Conservation (phyloP, 169 alveolate species). For the Sarcocystis neurona region DNA sequence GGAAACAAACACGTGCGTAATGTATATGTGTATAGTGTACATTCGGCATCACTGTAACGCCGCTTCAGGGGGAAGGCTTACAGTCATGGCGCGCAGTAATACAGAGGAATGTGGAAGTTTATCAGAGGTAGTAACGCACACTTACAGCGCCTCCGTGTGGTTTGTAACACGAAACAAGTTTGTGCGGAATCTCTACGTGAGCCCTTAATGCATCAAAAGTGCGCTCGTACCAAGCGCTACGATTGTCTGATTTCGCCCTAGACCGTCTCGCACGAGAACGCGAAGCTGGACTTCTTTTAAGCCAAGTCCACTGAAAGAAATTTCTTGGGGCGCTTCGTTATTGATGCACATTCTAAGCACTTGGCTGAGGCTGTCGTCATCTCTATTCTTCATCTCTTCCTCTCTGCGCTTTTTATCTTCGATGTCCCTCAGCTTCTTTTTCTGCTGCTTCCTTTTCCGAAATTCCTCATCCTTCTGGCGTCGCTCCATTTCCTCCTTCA, state of each 20-base stretch:
- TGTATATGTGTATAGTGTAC: too few species aligned
- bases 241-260: background rate
- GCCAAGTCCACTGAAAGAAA: conserved; percentile 3
- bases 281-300: conserved; percentile 24
- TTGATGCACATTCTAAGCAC: conserved; percentile 1
- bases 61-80: too few species aligned
- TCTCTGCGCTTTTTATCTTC: background rate
- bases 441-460: conserved; percentile 10
- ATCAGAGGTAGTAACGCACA: too few species aligned
- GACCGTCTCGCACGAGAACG: conserved; percentile 36
- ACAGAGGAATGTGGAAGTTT: too few species aligned
- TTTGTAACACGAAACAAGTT: too few species aligned
- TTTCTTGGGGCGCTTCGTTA: conserved; percentile 2
- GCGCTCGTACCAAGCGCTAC: conserved; percentile 12
- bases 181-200: too few species aligned
- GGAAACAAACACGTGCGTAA: too few species aligned
- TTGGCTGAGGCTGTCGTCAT: conserved; percentile 16
- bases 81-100: too few species aligned
- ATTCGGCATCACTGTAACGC: too few species aligned
- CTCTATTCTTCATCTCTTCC: conserved; percentile 29
- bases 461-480: conserved; percentile 11
- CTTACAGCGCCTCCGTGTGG: too few species aligned
- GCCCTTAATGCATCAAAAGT: too few species aligned
- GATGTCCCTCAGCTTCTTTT: conserved; percentile 36
- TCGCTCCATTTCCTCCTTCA: conserved; percentile 9